Evolutionary conservation across 768 basidiomycete species (phyloP), one percentile per base, ranked within the genome.

Genomic region (Collybia sordida): DNA sequence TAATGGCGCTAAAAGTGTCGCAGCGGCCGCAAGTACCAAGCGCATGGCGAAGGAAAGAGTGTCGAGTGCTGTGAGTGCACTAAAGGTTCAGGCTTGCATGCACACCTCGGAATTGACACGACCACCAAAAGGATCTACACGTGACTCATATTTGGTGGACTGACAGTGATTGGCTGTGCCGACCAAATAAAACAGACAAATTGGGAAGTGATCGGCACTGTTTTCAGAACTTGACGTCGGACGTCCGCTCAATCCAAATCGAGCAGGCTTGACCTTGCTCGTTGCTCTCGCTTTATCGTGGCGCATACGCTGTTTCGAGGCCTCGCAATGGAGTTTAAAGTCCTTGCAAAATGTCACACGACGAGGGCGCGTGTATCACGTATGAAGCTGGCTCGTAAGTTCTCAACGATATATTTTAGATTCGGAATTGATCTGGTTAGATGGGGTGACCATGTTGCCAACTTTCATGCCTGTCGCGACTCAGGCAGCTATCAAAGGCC

Each of bases 391-490:
- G 75, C 87, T 47, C 92, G 92, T 88, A 63, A 63, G 86, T 73
- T 38, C 14, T 15, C 14, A 2, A 42, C 35, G 24, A 38, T 50
- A 11, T 49, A 25, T 52, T 50, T 47, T 35, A 35, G 27, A 21
- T 28, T 35, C 42, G n/a, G 24, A 42, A 31, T 48, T 12, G 38
- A 47, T 7, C 25, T 39, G 17, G 55, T 19, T 53, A 91, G 90
- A 93, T 71, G 90, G 90, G 7, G 71, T 79, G 34, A 93, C 91
- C 1, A 82, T 87, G 75, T 72, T 93, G 17, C 92, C 92, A 1
- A 91, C 92, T 0, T 95, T 95, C 59, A 95, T 94, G 93, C 93
- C 92, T 3, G 91, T 94, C 7, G 92, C 91, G 2, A 95, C 93
- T 3, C 93, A 95, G 63, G 91, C 88, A 15, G 88, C 92, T 5